phyloP scores from a whole-genome alignment of 2,329 filamentous ascomycete genomes.

The Colletotrichum neosansevieriae region DNA sequence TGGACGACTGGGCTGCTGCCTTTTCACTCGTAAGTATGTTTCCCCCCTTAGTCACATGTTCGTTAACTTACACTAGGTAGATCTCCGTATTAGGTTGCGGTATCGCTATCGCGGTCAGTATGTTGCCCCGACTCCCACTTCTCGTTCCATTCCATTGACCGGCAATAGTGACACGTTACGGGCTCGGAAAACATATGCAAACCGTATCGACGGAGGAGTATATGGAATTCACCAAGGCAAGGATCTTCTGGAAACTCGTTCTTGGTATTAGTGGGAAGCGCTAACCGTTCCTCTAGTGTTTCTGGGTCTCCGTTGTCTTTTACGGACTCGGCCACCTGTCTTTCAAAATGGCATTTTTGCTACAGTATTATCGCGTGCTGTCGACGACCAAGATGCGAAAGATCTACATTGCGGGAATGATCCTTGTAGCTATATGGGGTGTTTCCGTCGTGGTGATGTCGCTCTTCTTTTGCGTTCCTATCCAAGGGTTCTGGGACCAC shows the following conservation, averaged over 20 bases:
- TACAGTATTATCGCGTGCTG: conserved; percentile 53
- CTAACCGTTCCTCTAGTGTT: conserved; percentile 41
- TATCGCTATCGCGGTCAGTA: conserved; percentile 20
- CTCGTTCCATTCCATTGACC: not conserved
- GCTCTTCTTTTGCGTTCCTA: conserved; percentile 44
- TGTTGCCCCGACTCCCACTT: not conserved
- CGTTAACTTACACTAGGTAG: conserved; percentile 5
- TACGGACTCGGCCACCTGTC: conserved; percentile 47
- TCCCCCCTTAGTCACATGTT: no score
- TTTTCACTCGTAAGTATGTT: conserved; percentile 41
- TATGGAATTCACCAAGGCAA: conserved; percentile 34
- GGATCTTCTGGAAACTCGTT: not conserved
- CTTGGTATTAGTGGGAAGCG: no score
- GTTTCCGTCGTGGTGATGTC: conserved; percentile 44
- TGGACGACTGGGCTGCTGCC: conserved; percentile 45
- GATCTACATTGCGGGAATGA: conserved; percentile 44
- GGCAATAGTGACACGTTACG: conserved; percentile 35
- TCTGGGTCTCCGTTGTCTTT: conserved; percentile 48
- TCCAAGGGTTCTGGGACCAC: conserved; percentile 46
- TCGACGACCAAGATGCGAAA: conserved; percentile 44
- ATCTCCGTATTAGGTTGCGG: conserved; percentile 27
- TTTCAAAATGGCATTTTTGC: conserved; percentile 51
- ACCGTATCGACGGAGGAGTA: conserved; percentile 4
- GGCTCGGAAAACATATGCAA: conserved; percentile 41
- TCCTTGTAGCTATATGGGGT: conserved; percentile 45